These are phyloP conservation scores for Terana coerulea DNA, from an alignment of 768 basidiomycete genomes.

Conservation along the genomic window DNA sequence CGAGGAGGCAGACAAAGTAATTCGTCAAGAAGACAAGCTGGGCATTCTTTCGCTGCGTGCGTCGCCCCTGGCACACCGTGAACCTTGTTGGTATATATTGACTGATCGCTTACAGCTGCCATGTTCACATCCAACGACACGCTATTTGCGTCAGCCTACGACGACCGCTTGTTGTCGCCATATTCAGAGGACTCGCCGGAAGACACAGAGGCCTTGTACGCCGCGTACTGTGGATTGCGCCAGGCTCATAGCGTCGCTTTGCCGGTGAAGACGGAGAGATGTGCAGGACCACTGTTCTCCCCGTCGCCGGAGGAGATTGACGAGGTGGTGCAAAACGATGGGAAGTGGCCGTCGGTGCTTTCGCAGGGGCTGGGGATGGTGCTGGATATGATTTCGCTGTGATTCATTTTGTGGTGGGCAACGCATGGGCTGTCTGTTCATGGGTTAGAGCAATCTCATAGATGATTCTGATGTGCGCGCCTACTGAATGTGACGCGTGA, in stretches of 20 bases:
- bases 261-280: slow-evolving; percentile 6
- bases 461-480: slow-evolving; percentile 4
- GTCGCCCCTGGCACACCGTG: background rate
- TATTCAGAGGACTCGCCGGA: slow-evolving; percentile 32
- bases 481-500: background rate
- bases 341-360: slow-evolving; percentile 18
- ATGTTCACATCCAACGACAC: slow-evolving; percentile 5
- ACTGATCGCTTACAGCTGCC: slow-evolving; percentile 2
- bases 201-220: slow-evolving; percentile 36
- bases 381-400: slow-evolving; percentile 13
- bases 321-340: slow-evolving; percentile 14
- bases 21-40: slow-evolving; percentile 45
- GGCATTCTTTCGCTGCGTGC: slow-evolving; percentile 41
- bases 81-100: background rate
- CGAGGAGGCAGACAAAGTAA: slow-evolving; percentile 34
- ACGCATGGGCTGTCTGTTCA: background rate
- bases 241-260: slow-evolving; percentile 28
- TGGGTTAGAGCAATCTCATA: background rate
- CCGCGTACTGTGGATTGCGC: slow-evolving; percentile 29
- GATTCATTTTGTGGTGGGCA: background rate
- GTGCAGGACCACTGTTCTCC: slow-evolving; percentile 10
- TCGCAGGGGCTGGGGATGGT: slow-evolving; percentile 20
- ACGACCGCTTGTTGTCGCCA: slow-evolving; percentile 30
- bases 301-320: background rate
- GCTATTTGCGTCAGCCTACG: slow-evolving; percentile 1